Percentiles rank a stretch among this genome's conserved stretches.
Evolutionary conservation across 257 asterid genomes (phyloP).

Genomic region (Plantago major): DNA sequence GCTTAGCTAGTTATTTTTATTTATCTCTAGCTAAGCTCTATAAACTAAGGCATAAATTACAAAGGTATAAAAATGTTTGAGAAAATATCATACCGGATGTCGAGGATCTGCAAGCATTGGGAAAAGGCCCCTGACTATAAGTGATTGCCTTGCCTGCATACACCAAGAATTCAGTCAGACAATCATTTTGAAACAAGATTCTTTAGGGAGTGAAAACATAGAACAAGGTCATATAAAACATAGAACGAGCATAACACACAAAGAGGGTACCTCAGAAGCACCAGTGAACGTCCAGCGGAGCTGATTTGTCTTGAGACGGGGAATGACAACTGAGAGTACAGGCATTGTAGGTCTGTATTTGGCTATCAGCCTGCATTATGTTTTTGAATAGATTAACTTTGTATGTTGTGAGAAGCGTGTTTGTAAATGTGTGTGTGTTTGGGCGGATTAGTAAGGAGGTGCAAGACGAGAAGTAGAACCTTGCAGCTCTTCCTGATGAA

Average conservation of each 20-base stretch:
- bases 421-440: too few relatives aligned
- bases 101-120: constrained; percentile 99
- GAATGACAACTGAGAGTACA: constrained; percentile 83
- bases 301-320: constrained; percentile 82
- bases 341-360: constrained; percentile 97
- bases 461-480: constrained; percentile 30
- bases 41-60: neutral
- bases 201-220: neutral
- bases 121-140: constrained; percentile 86
- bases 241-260: neutral
- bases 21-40: neutral
- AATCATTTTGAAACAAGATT: neutral
- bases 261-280: constrained; percentile 67
- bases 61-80: neutral
- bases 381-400: neutral
- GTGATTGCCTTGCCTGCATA: constrained; percentile 79
- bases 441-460: neutral
- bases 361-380: constrained; percentile 67
- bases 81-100: constrained; percentile 54
- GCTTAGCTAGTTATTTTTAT: too few relatives aligned
- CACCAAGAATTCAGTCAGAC: neutral
- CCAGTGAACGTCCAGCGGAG: constrained; percentile 81
- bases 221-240: neutral
- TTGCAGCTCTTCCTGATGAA: constrained; percentile 94
- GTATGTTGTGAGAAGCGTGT: neutral